Percentiles rank a stretch among this genome's conserved stretches.
Evolutionary conservation across 169 alveolate genomes (phyloP).

Genomic region (Neospora caninum): DNA sequence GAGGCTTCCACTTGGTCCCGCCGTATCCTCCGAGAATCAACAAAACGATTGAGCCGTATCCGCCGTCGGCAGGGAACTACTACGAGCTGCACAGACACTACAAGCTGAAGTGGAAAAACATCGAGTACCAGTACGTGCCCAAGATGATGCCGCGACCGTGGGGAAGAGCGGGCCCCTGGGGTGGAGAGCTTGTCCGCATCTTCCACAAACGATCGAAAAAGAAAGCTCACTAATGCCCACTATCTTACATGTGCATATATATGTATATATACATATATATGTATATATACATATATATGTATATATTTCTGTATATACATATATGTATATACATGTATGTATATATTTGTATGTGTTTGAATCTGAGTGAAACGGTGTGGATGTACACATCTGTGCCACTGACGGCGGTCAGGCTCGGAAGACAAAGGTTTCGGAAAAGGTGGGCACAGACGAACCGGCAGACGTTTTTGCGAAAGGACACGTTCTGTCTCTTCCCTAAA

Average conservation of each 20-base stretch:
- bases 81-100: neutral
- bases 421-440: too few species aligned
- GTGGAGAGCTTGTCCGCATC: constrained; percentile 38
- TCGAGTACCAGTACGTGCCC: constrained; percentile 50
- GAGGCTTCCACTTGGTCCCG: constrained; percentile 46
- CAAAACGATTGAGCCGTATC: constrained; percentile 22
- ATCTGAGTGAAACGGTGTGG: neutral
- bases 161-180: constrained; percentile 41
- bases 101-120: constrained; percentile 52
- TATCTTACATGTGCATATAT: too few species aligned
- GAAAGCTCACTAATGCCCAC: neutral
- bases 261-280: too few species aligned
- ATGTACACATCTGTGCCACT: too few species aligned
- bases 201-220: neutral
- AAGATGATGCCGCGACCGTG: constrained; percentile 8
- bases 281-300: too few species aligned
- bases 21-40: constrained; percentile 60
- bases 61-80: constrained; percentile 30
- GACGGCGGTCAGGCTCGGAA: too few species aligned
- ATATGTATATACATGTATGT: too few species aligned
- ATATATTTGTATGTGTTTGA: too few species aligned
- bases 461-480: too few species aligned
- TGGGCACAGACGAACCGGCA: too few species aligned
- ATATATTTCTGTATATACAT: too few species aligned
- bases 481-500: too few species aligned